Percentiles rank a stretch among this genome's conserved stretches.
phyloP scores from a whole-genome alignment of 148 eudicot genomes.

The Camellia granthamiana region DNA sequence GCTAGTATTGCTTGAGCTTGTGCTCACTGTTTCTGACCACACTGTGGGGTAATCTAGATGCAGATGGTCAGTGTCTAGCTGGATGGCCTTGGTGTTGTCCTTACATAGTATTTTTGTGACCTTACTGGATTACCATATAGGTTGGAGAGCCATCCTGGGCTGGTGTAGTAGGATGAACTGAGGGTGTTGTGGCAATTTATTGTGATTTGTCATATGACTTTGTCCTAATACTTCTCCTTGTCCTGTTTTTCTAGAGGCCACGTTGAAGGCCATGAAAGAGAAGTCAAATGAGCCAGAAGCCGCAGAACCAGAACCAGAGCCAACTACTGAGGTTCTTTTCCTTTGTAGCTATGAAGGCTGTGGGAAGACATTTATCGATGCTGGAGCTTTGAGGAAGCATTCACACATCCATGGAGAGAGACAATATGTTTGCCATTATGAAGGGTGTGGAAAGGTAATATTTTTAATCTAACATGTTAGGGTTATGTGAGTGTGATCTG shows the following conservation, averaged over 20 bases:
- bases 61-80: neutral
- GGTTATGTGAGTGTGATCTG: neutral
- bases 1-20: neutral
- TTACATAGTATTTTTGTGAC: neutral
- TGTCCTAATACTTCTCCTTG: neutral
- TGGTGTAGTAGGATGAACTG: neutral
- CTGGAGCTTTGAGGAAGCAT: constrained; percentile 92
- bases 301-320: constrained; percentile 86
- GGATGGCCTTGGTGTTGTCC: neutral
- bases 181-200: neutral
- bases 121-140: neutral
- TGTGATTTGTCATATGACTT: neutral
- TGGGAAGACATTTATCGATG: constrained; percentile 97
- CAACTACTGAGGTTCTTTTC: constrained; percentile 97
- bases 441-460: constrained; percentile 81
- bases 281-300: constrained; percentile 58
- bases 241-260: constrained; percentile 45
- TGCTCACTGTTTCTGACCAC: neutral
- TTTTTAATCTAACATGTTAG: neutral
- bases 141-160: neutral
- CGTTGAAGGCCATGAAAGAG: constrained; percentile 67
- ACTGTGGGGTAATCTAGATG: neutral
- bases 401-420: constrained; percentile 96
- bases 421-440: constrained; percentile 82
- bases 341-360: constrained; percentile 82